A percentile compares a stretch with the other conserved stretches of the same genome.
Conservation (phyloP, 345 rosid species). For the Microcos paniculata region DNA sequence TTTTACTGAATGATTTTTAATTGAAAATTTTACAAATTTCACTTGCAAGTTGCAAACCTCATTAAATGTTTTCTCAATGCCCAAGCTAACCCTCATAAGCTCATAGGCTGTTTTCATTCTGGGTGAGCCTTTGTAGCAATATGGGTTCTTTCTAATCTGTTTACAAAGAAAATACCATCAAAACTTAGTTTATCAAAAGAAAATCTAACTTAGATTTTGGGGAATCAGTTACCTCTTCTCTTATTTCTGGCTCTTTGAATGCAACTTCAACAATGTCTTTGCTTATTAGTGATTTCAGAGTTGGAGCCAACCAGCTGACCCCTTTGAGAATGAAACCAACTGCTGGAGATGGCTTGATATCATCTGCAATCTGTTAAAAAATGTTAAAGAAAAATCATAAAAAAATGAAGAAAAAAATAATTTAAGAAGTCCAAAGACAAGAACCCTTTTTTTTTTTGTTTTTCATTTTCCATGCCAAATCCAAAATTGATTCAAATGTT, state of each 20-base stretch:
- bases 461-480: too few relatives aligned
- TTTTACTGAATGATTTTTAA: too few relatives aligned
- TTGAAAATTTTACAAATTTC: background rate
- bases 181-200: background rate
- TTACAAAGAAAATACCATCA: background rate
- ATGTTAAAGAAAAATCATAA: background rate
- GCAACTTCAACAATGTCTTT: constrained; percentile 64
- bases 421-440: background rate
- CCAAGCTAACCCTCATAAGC: constrained; percentile 45
- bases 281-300: constrained; percentile 56
- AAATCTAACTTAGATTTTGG: background rate
- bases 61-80: constrained; percentile 53
- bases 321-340: constrained; percentile 42
- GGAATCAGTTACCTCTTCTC: constrained; percentile 41
- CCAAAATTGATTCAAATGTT: too few relatives aligned
- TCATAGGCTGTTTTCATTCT: constrained; percentile 67
- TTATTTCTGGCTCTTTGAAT: constrained; percentile 53
- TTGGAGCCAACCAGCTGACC: constrained; percentile 51
- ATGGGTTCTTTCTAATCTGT: constrained; percentile 61
- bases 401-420: background rate
- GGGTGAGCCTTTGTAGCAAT: constrained; percentile 78
- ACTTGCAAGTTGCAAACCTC: constrained; percentile 35
- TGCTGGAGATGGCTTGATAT: constrained; percentile 48
- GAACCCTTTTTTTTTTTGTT: background rate
- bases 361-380: constrained; percentile 56